These are phyloP conservation scores for Aquilaria agallochum DNA, from an alignment of 441 rosid species.

Conservation along the genomic window DNA sequence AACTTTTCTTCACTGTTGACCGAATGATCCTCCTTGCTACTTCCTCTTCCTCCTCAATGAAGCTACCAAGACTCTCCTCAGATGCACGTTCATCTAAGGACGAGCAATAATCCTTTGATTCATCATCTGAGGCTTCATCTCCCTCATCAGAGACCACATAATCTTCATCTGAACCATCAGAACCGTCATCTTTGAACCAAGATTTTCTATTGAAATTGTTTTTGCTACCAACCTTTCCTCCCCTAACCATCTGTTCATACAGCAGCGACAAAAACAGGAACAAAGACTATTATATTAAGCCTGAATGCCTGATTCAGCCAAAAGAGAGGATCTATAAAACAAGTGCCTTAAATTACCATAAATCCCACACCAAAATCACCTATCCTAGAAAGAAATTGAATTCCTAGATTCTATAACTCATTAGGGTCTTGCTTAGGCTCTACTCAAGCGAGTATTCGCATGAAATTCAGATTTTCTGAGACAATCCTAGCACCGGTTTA, in stretches of 20 bases:
- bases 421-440: conserved; percentile 28
- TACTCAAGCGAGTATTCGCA: conserved; percentile 31
- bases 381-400: conserved; percentile 9
- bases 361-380: conserved; percentile 14
- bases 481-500: conserved; percentile 1
- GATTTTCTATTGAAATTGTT: conserved; percentile 44
- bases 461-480: conserved; percentile 17
- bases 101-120: conserved; percentile 46
- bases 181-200: conserved; percentile 50
- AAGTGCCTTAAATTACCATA: conserved; percentile 24
- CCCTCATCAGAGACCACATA: conserved; percentile 80
- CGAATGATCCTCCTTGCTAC: conserved; percentile 31
- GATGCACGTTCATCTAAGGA: conserved; percentile 54
- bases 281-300: conserved; percentile 23
- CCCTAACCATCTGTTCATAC: conserved; percentile 75
- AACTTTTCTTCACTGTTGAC: conserved; percentile 30
- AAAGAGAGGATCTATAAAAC: not conserved
- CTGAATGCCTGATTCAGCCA: conserved; percentile 19
- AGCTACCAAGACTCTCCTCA: conserved; percentile 45
- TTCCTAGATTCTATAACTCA: conserved; percentile 21
- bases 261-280: conserved; percentile 17
- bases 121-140: conserved; percentile 55
- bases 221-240: conserved; percentile 48
- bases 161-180: conserved; percentile 97
- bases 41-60: conserved; percentile 26